These are phyloP conservation scores for Macrophomina phaseolina DNA, from an alignment of 2,329 filamentous ascomycete genomes.

Conservation along the genomic window DNA sequence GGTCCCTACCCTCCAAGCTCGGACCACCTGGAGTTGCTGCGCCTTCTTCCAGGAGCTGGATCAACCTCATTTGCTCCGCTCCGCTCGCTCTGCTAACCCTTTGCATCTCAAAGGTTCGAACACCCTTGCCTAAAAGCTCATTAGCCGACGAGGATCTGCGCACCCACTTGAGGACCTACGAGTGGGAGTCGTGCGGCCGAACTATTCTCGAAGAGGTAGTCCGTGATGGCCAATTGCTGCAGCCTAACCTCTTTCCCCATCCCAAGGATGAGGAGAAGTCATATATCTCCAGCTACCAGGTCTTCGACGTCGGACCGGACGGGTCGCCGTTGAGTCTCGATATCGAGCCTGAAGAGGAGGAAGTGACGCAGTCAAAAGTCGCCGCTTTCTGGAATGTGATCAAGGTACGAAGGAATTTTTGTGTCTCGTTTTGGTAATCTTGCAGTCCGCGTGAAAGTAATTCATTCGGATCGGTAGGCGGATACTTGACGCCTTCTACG, in stretches of 20 bases:
- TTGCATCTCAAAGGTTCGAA: slow-evolving; percentile 37
- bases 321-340: slow-evolving; percentile 50
- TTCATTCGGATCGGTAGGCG: neutral
- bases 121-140: slow-evolving; percentile 45
- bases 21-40: slow-evolving; percentile 23
- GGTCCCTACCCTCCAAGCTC: slow-evolving; percentile 15
- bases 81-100: slow-evolving; percentile 21
- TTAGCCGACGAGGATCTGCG: slow-evolving; percentile 53
- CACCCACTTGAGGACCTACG: slow-evolving; percentile 51
- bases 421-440: neutral
- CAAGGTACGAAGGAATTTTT: slow-evolving; percentile 27
- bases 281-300: slow-evolving; percentile 59
- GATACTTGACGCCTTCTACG: neutral
- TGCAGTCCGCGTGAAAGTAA: neutral
- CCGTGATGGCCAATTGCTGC: slow-evolving; percentile 52
- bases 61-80: slow-evolving; percentile 22
- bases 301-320: slow-evolving; percentile 61
- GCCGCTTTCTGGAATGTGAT: slow-evolving; percentile 43
- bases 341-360: slow-evolving; percentile 39
- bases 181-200: slow-evolving; percentile 49
- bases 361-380: slow-evolving; percentile 36
- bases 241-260: slow-evolving; percentile 51
- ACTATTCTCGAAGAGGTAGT: slow-evolving; percentile 51
- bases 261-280: slow-evolving; percentile 50
- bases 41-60: slow-evolving; percentile 2